These are phyloP conservation scores for Nicotiana otophora DNA, from an alignment of 257 asterid genomes.

Conservation along the genomic window DNA sequence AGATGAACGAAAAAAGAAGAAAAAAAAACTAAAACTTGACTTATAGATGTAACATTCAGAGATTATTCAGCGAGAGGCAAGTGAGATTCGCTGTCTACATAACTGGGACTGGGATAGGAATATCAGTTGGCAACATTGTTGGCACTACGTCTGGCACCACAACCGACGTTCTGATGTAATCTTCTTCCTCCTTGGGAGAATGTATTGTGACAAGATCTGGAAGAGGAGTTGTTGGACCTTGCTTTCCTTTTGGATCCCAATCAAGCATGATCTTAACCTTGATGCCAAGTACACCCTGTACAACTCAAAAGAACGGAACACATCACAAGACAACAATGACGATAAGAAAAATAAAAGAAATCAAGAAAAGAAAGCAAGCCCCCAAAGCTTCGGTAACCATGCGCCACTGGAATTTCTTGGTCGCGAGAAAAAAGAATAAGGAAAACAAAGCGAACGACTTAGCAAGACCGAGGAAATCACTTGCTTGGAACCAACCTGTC, in stretches of 20 bases:
- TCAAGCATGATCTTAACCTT: neutral
- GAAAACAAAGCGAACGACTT: neutral
- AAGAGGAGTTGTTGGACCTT: neutral
- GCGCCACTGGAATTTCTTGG: neutral
- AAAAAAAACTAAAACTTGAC: neutral
- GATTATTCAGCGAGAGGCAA: neutral
- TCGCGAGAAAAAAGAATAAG: neutral
- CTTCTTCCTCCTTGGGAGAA: conserved; percentile 53
- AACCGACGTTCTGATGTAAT: conserved; percentile 17
- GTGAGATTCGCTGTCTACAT: neutral
- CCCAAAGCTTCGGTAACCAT: neutral
- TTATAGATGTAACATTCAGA: neutral
- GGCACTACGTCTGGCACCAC: conserved; percentile 5
- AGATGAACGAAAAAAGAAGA: neutral
- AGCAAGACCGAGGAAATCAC: neutral
- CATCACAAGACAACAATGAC: neutral
- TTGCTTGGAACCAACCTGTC: conserved; percentile 29
- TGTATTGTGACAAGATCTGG: conserved; percentile 25
- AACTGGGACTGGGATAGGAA: neutral
- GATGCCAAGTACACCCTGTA: neutral
- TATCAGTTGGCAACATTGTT: conserved; percentile 10
- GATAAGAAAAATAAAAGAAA: neutral
- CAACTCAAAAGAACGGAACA: neutral
- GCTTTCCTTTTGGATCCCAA: conserved; percentile 10
- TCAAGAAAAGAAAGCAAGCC: neutral